Conservation (phyloP, 805 yeast species). For the Kodamaea laetipori region DNA sequence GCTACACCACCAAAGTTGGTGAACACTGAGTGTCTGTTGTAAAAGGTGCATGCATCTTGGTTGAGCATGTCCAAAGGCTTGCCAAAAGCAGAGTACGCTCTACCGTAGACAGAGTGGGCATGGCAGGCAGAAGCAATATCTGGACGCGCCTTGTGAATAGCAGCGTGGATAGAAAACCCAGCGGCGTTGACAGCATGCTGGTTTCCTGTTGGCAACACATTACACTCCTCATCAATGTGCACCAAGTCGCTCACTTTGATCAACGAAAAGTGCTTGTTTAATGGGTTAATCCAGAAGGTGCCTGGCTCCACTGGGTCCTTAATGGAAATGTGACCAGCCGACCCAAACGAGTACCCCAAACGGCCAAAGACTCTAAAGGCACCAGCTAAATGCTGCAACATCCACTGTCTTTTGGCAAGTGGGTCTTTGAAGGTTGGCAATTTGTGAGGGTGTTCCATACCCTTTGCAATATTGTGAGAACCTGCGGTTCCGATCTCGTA, state of each 20-base stretch:
- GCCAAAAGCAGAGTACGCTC: constrained; percentile 40
- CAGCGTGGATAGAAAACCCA: constrained; percentile 44
- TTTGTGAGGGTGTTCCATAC: constrained; percentile 52
- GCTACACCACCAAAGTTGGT: constrained; percentile 79
- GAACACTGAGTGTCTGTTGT: constrained; percentile 67
- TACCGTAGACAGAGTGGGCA: constrained; percentile 43
- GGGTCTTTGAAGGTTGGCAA: constrained; percentile 54
- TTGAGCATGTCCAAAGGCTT: constrained; percentile 68
- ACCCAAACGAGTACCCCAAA: constrained; percentile 72
- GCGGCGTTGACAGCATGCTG: constrained; percentile 44
- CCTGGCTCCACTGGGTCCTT: constrained; percentile 80
- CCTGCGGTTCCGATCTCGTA: constrained; percentile 48
- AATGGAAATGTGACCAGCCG: constrained; percentile 84
- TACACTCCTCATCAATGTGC: constrained; percentile 40
- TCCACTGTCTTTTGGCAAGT: constrained; percentile 53
- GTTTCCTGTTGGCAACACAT: constrained; percentile 41
- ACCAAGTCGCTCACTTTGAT: constrained; percentile 43
- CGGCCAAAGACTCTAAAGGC: constrained; percentile 84
- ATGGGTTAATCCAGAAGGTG: constrained; percentile 89
- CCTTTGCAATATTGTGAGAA: constrained; percentile 61
- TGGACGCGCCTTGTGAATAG: constrained; percentile 41
- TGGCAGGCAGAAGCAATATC: constrained; percentile 46
- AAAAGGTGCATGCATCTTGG: constrained; percentile 73
- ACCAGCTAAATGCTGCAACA: constrained; percentile 76
- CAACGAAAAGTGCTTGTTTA: constrained; percentile 69